These are phyloP conservation scores for Talaromyces sp. DNA, from an alignment of 2,329 filamentous ascomycete species.

Conservation along the genomic window DNA sequence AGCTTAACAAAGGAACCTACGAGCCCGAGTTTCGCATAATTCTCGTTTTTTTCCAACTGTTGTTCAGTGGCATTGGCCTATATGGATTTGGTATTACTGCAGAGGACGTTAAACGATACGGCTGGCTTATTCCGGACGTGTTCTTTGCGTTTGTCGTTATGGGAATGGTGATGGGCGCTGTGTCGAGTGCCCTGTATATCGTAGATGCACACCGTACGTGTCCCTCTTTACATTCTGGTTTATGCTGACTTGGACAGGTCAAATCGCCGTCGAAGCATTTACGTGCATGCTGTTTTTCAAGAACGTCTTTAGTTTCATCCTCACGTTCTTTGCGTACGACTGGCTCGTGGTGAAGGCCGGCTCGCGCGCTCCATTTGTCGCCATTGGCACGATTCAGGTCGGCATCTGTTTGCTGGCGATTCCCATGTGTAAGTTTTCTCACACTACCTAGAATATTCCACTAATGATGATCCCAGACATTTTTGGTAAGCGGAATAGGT, in stretches of 20 bases:
- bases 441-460: too few relatives aligned
- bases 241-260: constrained; percentile 48
- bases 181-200: constrained; percentile 81
- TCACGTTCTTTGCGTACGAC: constrained; percentile 80
- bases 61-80: constrained; percentile 73
- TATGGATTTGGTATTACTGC: constrained; percentile 81
- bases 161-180: constrained; percentile 88
- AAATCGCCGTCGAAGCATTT: constrained; percentile 82
- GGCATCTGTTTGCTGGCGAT: constrained; percentile 71
- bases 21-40: constrained; percentile 88
- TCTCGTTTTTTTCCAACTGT: constrained; percentile 75
- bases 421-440: constrained; percentile 67
- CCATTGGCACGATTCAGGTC: constrained; percentile 73
- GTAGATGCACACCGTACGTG: constrained; percentile 83
- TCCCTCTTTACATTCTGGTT: constrained; percentile 11
- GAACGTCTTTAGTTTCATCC: constrained; percentile 83
- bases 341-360: constrained; percentile 67
- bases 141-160: constrained; percentile 83
- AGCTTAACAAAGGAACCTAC: constrained; percentile 73
- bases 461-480: constrained; percentile 55
- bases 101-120: constrained; percentile 58
- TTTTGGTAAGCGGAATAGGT: constrained; percentile 72
- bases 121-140: constrained; percentile 70
- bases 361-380: constrained; percentile 58
- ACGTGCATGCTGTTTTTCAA: constrained; percentile 91